These are phyloP conservation scores for Mucor irregularis DNA, from an alignment of 371 early-diverging fungal genomes.

Conservation along the genomic window DNA sequence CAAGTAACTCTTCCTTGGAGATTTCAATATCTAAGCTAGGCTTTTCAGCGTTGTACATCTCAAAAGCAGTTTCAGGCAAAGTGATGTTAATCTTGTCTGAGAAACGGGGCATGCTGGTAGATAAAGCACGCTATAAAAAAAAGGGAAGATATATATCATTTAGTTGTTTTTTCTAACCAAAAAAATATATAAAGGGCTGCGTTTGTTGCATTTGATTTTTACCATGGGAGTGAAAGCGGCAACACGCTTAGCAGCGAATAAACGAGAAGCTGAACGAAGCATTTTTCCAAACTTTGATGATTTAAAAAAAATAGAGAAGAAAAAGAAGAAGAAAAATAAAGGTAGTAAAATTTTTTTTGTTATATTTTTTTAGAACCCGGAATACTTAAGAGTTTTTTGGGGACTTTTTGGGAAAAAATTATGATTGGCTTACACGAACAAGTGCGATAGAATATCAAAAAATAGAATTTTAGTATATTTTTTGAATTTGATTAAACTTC, in stretches of 20 bases:
- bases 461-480: too few species aligned
- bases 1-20: conserved; percentile 72
- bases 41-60: conserved; percentile 67
- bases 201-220: too few species aligned
- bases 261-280: conserved; percentile 21
- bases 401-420: not conserved
- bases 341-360: not conserved
- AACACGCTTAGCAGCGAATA: not conserved
- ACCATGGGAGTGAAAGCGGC: not conserved
- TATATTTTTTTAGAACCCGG: conserved; percentile 12
- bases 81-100: conserved; percentile 54
- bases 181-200: too few species aligned
- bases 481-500: too few species aligned
- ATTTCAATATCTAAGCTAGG: conserved; percentile 64
- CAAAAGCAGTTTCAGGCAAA: conserved; percentile 62
- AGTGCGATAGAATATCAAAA: too few species aligned
- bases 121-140: conserved; percentile 40
- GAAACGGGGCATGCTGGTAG: conserved; percentile 40
- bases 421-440: not conserved
- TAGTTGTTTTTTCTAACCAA: not conserved
- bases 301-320: not conserved
- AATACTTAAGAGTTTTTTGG: conserved; percentile 15
- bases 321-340: not conserved
- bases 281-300: conserved; percentile 1
- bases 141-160: too few species aligned